Percentiles rank a stretch among this genome's conserved stretches.
These are phyloP conservation scores for Arabis hirsuta DNA, from an alignment of 345 rosid species.

Conservation along the genomic window DNA sequence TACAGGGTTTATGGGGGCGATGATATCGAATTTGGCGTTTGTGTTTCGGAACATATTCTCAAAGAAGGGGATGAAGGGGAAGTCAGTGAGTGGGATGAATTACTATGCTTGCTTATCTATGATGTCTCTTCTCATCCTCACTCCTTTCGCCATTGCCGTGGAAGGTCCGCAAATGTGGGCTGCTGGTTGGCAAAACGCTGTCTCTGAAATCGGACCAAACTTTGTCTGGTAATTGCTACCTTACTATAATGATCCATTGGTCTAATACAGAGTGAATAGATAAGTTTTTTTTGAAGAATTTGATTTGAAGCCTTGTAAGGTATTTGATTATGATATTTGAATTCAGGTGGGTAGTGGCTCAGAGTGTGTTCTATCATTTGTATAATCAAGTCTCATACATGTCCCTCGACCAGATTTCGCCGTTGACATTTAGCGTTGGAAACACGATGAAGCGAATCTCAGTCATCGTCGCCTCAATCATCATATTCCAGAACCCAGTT, in stretches of 20 bases:
- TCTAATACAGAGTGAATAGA: background rate
- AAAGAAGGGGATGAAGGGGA: conserved; percentile 95
- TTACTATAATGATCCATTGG: background rate
- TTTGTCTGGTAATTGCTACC: conserved; percentile 58
- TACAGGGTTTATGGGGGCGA: conserved; percentile 97
- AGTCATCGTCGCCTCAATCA: conserved; percentile 75
- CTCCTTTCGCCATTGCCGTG: conserved; percentile 92
- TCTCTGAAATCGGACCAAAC: conserved; percentile 80
- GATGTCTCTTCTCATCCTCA: conserved; percentile 77
- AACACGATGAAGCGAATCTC: conserved; percentile 90
- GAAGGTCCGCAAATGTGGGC: conserved; percentile 98
- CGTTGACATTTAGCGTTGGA: conserved; percentile 76
- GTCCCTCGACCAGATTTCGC: conserved; percentile 81
- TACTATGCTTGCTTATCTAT: conserved; percentile 93
- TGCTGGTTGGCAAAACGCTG: conserved; percentile 81
- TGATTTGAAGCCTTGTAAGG: conserved; percentile 10
- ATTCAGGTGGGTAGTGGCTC: conserved; percentile 83
- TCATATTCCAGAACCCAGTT: conserved; percentile 74
- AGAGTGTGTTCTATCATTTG: conserved; percentile 79
- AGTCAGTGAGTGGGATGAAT: conserved; percentile 94
- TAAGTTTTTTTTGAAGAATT: background rate
- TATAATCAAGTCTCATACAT: conserved; percentile 86
- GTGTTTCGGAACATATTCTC: conserved; percentile 95
- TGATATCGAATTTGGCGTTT: conserved; percentile 94
- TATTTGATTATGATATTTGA: conserved; percentile 10